Base-by-base conservation (phyloP, 306 rosid genomes). In the Vachellia collinsii region DNA sequence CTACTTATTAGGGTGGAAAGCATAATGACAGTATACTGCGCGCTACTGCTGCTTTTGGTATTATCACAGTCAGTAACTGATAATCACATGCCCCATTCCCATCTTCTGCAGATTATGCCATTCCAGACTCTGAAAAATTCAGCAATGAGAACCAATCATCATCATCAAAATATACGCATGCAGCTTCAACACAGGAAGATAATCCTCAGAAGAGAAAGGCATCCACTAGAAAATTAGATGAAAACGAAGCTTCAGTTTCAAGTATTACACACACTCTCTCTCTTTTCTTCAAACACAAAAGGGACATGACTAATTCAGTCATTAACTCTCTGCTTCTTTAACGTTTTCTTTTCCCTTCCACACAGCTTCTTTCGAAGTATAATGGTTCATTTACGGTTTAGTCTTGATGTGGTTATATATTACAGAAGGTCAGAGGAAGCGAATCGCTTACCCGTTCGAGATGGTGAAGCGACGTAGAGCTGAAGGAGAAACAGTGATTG, bases 221-320 rank as follows among this genome's bases (percentile, higher is more conserved):
- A 36, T 59, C 78, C 34, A 29, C 34, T 17, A 68, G 47, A 72
- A 82, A 67, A 29, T 67, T 81, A 61, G 46, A 73, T 50, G 83
- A 62, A 74, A 80, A 67, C 41, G 79, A 70, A 25, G 79, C 84
- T 83, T 74, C 87, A 74, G 68, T 81, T 75, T 65, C 37, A 86
- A 83, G 84, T 86, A 83, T 75, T 50, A 51, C 51, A n/a, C 50
- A 16, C 44, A 46, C 38, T 23, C 10, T 17, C 38, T 23, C 10
- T 17, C 23, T 20, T 77, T 47, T 22, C 34, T 69, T 56, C 37
- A 46, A 51, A 34, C 44, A 46, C 38, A 72, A 43, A 20, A 74
- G 1, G 66, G 36, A 38, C 50, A 38, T 74, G 41, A 74, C 42
- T 46, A 9, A 61, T 13, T 79, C 38, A 59, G 29, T 41, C 39